phyloP scores from a whole-genome alignment of 805 yeast species.

The Wickerhamomyces chambardii region DNA sequence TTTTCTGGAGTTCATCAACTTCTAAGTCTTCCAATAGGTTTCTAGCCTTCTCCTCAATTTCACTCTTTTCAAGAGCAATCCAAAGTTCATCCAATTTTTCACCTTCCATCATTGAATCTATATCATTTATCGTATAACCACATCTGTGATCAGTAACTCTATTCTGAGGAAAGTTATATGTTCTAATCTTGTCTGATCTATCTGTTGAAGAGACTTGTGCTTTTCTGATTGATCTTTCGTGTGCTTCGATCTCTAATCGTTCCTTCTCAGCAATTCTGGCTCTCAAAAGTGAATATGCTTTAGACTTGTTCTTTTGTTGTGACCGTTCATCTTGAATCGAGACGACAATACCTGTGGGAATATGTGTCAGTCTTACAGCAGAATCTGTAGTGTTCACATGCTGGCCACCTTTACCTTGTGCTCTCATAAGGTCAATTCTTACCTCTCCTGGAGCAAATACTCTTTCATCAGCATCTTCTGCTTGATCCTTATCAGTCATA shows the following conservation, averaged over 20 bases:
- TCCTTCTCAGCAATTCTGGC: slow-evolving; percentile 82
- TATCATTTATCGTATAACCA: slow-evolving; percentile 68
- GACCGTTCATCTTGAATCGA: slow-evolving; percentile 93
- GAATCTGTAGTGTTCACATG: slow-evolving; percentile 97
- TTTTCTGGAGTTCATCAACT: too few species aligned
- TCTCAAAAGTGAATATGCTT: slow-evolving; percentile 75
- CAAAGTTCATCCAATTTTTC: slow-evolving; percentile 45
- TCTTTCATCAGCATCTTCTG: slow-evolving; percentile 47
- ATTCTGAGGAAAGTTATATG: slow-evolving; percentile 90
- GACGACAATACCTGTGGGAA: slow-evolving; percentile 85
- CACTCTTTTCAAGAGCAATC: slow-evolving; percentile 38
- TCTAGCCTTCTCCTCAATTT: slow-evolving; percentile 35
- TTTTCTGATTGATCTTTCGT: slow-evolving; percentile 58
- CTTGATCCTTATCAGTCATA: slow-evolving; percentile 43
- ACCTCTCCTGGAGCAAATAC: slow-evolving; percentile 81
- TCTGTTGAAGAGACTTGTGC: slow-evolving; percentile 87
- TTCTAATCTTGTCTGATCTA: slow-evolving; percentile 86
- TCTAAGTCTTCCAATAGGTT: slow-evolving; percentile 19
- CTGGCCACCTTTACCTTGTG: slow-evolving; percentile 97
- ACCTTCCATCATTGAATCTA: slow-evolving; percentile 59
- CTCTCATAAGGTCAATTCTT: slow-evolving; percentile 93
- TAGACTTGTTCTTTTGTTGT: slow-evolving; percentile 89
- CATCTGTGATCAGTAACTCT: slow-evolving; percentile 93
- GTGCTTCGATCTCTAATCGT: slow-evolving; percentile 50
- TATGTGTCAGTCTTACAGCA: slow-evolving; percentile 87